Evolutionary conservation across 2,329 filamentous ascomycete species (phyloP).

Genomic region (Stenocarpella maydis): DNA sequence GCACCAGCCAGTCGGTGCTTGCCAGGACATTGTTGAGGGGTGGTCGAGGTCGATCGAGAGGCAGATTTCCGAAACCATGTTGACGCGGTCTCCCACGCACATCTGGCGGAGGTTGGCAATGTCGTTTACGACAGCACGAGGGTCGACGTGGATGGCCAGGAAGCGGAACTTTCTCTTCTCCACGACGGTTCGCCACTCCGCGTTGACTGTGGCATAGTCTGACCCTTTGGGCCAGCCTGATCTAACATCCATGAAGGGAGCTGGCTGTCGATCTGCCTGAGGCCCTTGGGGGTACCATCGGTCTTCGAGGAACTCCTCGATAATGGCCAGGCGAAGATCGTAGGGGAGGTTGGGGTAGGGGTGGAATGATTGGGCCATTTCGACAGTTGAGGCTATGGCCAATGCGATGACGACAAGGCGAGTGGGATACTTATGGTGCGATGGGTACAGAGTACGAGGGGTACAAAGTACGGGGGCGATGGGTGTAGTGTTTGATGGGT

Average conservation of each 20-base stretch:
- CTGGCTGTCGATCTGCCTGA: background rate
- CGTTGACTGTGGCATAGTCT: background rate
- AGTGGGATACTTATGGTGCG: no score
- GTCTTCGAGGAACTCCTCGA: background rate
- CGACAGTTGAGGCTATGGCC: background rate
- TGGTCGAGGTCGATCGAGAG: background rate
- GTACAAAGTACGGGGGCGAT: no score
- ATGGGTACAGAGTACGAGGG: background rate
- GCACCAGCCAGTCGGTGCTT: accelerated
- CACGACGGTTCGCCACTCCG: background rate
- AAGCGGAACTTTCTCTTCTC: background rate
- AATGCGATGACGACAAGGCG: background rate
- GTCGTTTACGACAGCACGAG: background rate
- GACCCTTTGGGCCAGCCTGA: no score
- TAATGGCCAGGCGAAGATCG: background rate
- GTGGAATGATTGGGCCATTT: background rate
- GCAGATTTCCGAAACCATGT: background rate
- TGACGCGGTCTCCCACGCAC: background rate
- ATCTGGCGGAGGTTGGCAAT: background rate
- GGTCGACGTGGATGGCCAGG: background rate
- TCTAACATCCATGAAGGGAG: no score
- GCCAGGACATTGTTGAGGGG: no score
- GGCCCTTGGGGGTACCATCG: background rate
- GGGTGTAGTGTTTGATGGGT: no score
- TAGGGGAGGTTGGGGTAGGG: background rate